Conservation (phyloP, 768 basidiomycete species). For the Hysterangium stoloniferum region DNA sequence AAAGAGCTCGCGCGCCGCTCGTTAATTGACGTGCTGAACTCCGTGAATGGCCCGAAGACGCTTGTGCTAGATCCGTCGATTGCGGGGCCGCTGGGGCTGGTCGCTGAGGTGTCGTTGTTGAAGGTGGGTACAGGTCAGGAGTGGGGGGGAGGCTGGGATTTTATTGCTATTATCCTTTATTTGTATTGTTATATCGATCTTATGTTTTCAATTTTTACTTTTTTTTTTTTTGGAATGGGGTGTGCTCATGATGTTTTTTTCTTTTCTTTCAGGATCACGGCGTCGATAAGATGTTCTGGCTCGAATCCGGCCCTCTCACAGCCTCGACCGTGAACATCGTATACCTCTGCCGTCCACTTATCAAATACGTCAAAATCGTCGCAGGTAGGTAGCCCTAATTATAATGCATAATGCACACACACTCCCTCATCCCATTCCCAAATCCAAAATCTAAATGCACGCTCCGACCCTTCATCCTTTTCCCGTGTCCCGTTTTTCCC, state of each 20-base stretch:
- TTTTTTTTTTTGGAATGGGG: background rate
- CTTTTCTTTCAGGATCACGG: slow-evolving; percentile 74
- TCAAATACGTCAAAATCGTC: slow-evolving; percentile 80
- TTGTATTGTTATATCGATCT: slow-evolving; percentile 9
- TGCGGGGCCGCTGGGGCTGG: slow-evolving; percentile 86
- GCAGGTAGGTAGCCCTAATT: slow-evolving; percentile 55
- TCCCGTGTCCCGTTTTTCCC: too few relatives aligned
- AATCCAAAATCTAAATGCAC: too few relatives aligned
- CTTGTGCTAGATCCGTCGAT: slow-evolving; percentile 86
- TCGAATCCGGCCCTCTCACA: slow-evolving; percentile 80
- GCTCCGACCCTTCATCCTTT: too few relatives aligned
- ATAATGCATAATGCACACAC: too few relatives aligned
- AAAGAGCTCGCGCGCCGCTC: slow-evolving; percentile 74
- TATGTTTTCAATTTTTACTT: background rate
- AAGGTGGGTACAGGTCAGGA: slow-evolving; percentile 50
- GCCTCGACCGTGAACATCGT: slow-evolving; percentile 84
- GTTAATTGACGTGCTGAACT: slow-evolving; percentile 81
- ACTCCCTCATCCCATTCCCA: too few relatives aligned
- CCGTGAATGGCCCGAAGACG: slow-evolving; percentile 90
- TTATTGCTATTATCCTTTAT: too few relatives aligned
- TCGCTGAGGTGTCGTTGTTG: slow-evolving; percentile 88
- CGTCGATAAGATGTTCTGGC: slow-evolving; percentile 99
- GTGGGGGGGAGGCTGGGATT: too few relatives aligned
- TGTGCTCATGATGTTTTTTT: background rate
- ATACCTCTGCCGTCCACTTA: slow-evolving; percentile 85